Percentiles rank a stretch among this genome's conserved stretches.
These are phyloP conservation scores for Pythium biforme DNA, from an alignment of 352 stramenopile species.

Conservation along the genomic window DNA sequence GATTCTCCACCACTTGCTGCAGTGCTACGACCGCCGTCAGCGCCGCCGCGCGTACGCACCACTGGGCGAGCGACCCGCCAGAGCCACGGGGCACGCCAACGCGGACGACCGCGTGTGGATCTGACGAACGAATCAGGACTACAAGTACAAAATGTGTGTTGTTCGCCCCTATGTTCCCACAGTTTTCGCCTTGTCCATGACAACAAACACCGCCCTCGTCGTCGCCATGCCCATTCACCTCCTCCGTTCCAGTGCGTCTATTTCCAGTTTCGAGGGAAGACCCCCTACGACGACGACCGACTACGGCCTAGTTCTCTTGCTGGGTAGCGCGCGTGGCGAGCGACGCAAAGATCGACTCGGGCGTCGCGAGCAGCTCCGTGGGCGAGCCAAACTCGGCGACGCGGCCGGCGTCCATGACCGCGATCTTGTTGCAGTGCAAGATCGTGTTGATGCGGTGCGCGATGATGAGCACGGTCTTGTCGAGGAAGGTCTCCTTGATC, in stretches of 20 bases:
- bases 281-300: no score
- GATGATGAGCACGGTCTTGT: conserved; percentile 92
- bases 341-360: conserved; percentile 72
- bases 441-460: conserved; percentile 94
- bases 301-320: not conserved
- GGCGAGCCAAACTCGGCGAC: conserved; percentile 92
- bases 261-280: no score
- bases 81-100: not conserved
- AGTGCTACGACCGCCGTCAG: conserved; percentile 28
- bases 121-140: no score
- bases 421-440: conserved; percentile 88
- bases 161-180: no score
- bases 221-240: no score
- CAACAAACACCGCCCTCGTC: no score
- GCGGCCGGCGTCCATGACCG: conserved; percentile 88
- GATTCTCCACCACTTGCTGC: conserved; percentile 24
- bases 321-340: conserved; percentile 27
- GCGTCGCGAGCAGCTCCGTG: conserved; percentile 57
- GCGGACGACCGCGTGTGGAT: conserved; percentile 20
- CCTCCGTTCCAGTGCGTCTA: no score
- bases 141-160: no score
- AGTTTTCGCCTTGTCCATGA: no score
- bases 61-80: not conserved
- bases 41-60: conserved; percentile 13
- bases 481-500: conserved; percentile 85